Base-by-base conservation (phyloP, 1,284 basidiomycete genomes). In the Bjerkandera adusta region DNA sequence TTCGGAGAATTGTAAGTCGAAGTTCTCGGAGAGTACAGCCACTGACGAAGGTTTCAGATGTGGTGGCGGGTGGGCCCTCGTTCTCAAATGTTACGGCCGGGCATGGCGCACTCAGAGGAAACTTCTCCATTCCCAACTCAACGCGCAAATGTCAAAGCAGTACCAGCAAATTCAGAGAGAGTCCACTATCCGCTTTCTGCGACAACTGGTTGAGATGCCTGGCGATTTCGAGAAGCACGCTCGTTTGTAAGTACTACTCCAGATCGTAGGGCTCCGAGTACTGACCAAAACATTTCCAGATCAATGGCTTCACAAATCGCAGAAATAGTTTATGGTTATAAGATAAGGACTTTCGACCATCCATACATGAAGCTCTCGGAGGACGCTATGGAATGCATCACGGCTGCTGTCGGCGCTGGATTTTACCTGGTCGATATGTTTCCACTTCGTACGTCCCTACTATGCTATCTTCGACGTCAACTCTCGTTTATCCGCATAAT, bases 41-140 rank as follows among this genome's bases (percentile, higher is more conserved):
- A 24, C 5, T 38, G 16, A n/a, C 36, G 7, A 25, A 10, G 22
- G 4, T 3, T 10, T 2, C 18, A 77, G 74, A 15, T 65, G 67
- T 52, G 72, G 68, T 20, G 63, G 68, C 54, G 64, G 60, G 11
- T 72, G 68, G 50, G 66, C 58, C 33, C 45, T 61, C 1, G 56
- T 54, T 0, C 57, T 73, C 11, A 52, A 70, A 47, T 57, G 59
- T 18, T 75, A 77, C 47, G 65, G 66, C 2, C 59, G 68, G 3
- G 52, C 50, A 37, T 78, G 74, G 75, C 66, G 68, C 20, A 48
- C 56, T 1, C 65, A 68, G 25, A 57, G 71, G 22, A 61, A 59
- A 36, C 52, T 70, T 25, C 65, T 68, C 27, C 67, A 72, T 22
- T 54, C 50, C n/a, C 48, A 53, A 15, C 55, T 58, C 43, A 47